phyloP scores from a whole-genome alignment of 805 yeast species.

The Blastobotrys mokoenaii region DNA sequence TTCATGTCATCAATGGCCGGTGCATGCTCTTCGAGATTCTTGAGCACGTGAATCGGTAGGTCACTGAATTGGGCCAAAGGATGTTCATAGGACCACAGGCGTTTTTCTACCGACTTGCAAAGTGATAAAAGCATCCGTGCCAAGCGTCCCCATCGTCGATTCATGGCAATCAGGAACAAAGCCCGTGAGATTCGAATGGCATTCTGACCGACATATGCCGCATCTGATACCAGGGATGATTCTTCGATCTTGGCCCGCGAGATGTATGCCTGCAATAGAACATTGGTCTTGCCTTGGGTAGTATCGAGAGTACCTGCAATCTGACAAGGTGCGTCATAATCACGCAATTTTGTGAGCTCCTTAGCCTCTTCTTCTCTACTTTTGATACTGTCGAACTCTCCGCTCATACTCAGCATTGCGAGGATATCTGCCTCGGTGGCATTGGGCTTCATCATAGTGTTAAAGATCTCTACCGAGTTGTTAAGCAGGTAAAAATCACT shows the following conservation, averaged over 20 bases:
- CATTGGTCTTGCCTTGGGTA: constrained; percentile 78
- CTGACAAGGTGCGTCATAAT: constrained; percentile 59
- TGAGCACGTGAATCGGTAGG: constrained; percentile 51
- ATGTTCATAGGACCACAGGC: constrained; percentile 85
- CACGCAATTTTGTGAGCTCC: constrained; percentile 59
- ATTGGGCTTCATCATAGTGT: constrained; percentile 68
- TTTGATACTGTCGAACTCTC: constrained; percentile 86
- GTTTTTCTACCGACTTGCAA: constrained; percentile 77
- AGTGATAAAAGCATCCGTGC: constrained; percentile 66
- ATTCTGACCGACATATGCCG: constrained; percentile 91
- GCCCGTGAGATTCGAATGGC: constrained; percentile 91
- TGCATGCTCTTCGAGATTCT: constrained; percentile 38
- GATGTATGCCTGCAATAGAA: constrained; percentile 79
- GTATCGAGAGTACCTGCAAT: constrained; percentile 69
- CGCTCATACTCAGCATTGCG: constrained; percentile 82
- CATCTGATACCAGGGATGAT: constrained; percentile 76
- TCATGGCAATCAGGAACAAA: constrained; percentile 73
- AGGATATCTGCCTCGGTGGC: constrained; percentile 91
- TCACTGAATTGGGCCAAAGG: constrained; percentile 78
- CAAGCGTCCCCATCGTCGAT: constrained; percentile 85
- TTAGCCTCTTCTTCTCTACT: constrained; percentile 78
- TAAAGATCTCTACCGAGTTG: constrained; percentile 82
- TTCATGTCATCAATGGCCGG: constrained; percentile 66
- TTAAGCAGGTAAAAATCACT: constrained; percentile 85
- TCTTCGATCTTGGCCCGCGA: constrained; percentile 67